A percentile compares a stretch with the other conserved stretches of the same genome.
Conservation (phyloP, 2,329 filamentous ascomycete genomes). For the Sodiomyces alkalinus region DNA sequence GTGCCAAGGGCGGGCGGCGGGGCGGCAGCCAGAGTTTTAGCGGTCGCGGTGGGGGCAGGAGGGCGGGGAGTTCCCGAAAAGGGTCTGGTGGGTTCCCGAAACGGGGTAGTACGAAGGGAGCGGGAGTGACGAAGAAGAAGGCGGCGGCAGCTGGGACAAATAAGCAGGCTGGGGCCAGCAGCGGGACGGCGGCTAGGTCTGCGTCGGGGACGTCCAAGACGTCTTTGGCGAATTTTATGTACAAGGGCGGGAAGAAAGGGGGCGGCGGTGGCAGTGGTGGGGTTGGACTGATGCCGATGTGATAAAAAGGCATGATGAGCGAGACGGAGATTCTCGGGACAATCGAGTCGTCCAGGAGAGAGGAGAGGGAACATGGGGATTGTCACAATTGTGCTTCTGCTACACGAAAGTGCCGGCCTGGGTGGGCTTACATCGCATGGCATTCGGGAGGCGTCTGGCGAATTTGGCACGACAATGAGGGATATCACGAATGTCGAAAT, state of each 20-base stretch:
- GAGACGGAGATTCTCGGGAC: too few relatives aligned
- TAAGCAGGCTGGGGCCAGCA: conserved; percentile 3
- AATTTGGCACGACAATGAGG: too few relatives aligned
- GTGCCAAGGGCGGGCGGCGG: conserved; percentile 7
- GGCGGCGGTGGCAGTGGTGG: conserved; percentile 7
- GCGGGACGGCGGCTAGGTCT: conserved; percentile 3
- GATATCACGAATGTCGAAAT: too few relatives aligned
- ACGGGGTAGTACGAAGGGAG: conserved; percentile 3
- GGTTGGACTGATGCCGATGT: conserved; percentile 24
- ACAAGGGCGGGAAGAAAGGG: conserved; percentile 14
- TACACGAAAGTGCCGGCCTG: too few relatives aligned
- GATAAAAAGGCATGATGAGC: conserved; percentile 6
- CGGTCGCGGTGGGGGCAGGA: conserved; percentile 10
- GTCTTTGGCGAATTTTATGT: conserved; percentile 3
- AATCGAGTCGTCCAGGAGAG: too few relatives aligned
- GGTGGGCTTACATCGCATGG: too few relatives aligned
- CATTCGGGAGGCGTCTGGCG: too few relatives aligned
- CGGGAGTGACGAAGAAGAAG: conserved; percentile 8
- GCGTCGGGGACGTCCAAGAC: conserved; percentile 4
- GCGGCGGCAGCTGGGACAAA: conserved; percentile 4
- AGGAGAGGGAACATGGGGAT: too few relatives aligned
- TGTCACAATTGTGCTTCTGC: too few relatives aligned
- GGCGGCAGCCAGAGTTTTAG: conserved; percentile 16
- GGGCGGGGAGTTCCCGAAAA: conserved; percentile 13
- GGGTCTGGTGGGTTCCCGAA: conserved; percentile 3